Percentiles rank a stretch among this genome's conserved stretches.
Conservation (phyloP, 768 basidiomycete species). For the Suillus sp. region DNA sequence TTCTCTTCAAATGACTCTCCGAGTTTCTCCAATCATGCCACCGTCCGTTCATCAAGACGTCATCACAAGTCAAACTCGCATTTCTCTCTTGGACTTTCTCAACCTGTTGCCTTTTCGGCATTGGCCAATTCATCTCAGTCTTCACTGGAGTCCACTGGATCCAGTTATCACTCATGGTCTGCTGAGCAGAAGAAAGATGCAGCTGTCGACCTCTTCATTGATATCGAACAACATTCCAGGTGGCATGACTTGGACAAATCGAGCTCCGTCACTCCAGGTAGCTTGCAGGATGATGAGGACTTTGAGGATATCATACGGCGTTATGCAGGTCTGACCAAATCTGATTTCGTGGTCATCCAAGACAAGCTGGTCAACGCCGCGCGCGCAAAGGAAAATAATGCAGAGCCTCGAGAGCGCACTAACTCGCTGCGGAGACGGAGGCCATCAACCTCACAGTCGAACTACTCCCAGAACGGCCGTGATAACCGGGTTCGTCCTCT, state of each 20-base stretch:
- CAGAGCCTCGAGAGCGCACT: conserved; percentile 61
- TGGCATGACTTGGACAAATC: conserved; percentile 72
- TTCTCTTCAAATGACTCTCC: conserved; percentile 36
- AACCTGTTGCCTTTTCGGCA: conserved; percentile 68
- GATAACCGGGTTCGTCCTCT: conserved; percentile 40
- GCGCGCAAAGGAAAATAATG: conserved; percentile 53
- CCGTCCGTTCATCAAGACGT: conserved; percentile 58
- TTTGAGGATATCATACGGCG: conserved; percentile 68
- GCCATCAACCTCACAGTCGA: conserved; percentile 83
- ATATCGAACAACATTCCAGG: conserved; percentile 47
- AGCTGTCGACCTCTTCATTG: conserved; percentile 54
- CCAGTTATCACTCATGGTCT: conserved; percentile 85
- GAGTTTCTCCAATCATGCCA: conserved; percentile 35
- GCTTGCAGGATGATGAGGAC: conserved; percentile 56
- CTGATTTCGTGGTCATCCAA: conserved; percentile 73
- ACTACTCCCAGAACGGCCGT: conserved; percentile 61
- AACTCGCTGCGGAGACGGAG: conserved; percentile 75
- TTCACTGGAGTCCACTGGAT: conserved; percentile 78
- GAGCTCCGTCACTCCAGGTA: conserved; percentile 48
- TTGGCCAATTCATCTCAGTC: conserved; percentile 75
- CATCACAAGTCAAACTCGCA: conserved; percentile 48
- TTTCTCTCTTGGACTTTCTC: conserved; percentile 51
- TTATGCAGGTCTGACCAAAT: conserved; percentile 67
- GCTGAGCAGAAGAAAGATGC: conserved; percentile 56
- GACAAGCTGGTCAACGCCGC: conserved; percentile 72